A percentile compares a stretch with the other conserved stretches of the same genome.
Evolutionary conservation across 2,329 filamentous ascomycete genomes (phyloP).

Genomic region (Phaeosphaeriaceae sp.): DNA sequence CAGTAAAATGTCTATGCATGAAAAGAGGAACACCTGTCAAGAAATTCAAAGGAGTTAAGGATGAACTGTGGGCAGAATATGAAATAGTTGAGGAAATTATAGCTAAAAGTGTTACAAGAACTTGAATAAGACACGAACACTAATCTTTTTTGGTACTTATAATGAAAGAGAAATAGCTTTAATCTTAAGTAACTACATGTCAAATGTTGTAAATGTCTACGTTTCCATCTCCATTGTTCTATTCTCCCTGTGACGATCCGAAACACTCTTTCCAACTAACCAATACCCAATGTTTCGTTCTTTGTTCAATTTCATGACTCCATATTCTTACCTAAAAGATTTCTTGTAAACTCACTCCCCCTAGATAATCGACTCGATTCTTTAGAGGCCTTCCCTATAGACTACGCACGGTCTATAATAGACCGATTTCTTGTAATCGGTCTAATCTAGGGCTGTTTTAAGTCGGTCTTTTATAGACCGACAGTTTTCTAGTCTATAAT

Average conservation of each 20-base stretch:
- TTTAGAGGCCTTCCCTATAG: conserved; percentile 29
- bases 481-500: no score
- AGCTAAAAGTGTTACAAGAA: conserved; percentile 2
- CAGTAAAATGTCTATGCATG: no score
- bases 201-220: conserved; percentile 16
- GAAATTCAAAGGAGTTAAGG: conserved; percentile 10
- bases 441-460: no score
- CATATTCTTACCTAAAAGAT: conserved; percentile 42
- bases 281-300: conserved; percentile 35
- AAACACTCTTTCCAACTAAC: conserved; percentile 30
- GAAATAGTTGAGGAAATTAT: conserved; percentile 20
- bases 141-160: no score
- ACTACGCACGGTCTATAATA: no score
- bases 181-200: conserved; percentile 21
- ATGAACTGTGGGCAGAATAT: conserved; percentile 26
- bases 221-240: background rate
- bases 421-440: no score
- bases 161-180: conserved; percentile 18
- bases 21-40: no score
- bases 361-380: conserved; percentile 24
- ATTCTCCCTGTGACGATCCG: background rate
- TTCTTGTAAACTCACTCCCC: conserved; percentile 27
- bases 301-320: conserved; percentile 30
- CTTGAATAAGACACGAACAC: no score
- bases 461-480: no score